Conservation (phyloP, 2,329 filamentous ascomycete genomes). For the Zasmidium cellare region DNA sequence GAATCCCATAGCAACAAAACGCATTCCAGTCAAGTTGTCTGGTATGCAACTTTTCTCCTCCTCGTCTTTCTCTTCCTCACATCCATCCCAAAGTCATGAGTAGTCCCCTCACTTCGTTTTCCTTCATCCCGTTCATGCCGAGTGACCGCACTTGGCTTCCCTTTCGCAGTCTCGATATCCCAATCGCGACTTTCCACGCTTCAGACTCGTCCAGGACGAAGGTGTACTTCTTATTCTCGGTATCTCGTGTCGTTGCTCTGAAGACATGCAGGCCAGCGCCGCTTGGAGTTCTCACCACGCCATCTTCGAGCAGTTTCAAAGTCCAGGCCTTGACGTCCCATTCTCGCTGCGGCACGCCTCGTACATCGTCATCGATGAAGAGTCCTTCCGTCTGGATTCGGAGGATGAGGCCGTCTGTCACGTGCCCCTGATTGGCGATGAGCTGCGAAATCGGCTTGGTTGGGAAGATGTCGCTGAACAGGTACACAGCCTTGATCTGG, state of each 20-base stretch:
- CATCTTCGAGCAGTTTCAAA: conserved; percentile 79
- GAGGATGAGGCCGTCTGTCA: conserved; percentile 89
- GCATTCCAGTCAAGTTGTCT: not conserved
- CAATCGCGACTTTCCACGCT: conserved; percentile 63
- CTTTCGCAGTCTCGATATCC: conserved; percentile 56
- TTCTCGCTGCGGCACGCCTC: conserved; percentile 87
- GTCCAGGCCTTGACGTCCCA: conserved; percentile 99
- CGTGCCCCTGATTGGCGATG: conserved; percentile 76
- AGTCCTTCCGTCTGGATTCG: conserved; percentile 91
- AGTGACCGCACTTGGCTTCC: conserved; percentile 58
- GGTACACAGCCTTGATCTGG: conserved; percentile 87
- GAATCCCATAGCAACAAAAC: not conserved
- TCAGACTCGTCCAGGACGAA: conserved; percentile 61
- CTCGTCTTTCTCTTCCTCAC: conserved; percentile 21
- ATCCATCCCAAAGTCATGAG: conserved; percentile 37
- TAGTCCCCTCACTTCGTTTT: conserved; percentile 42
- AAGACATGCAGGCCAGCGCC: conserved; percentile 55
- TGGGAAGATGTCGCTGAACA: conserved; percentile 85
- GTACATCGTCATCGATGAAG: conserved; percentile 95
- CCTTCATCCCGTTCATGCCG: conserved; percentile 54
- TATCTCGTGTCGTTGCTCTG: conserved; percentile 58
- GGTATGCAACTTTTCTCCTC: not conserved
- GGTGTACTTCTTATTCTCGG: conserved; percentile 62
- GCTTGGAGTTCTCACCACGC: conserved; percentile 34
- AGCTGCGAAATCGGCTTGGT: conserved; percentile 90